phyloP scores from a whole-genome alignment of 345 rosid species.

The Heritiera littoralis region DNA sequence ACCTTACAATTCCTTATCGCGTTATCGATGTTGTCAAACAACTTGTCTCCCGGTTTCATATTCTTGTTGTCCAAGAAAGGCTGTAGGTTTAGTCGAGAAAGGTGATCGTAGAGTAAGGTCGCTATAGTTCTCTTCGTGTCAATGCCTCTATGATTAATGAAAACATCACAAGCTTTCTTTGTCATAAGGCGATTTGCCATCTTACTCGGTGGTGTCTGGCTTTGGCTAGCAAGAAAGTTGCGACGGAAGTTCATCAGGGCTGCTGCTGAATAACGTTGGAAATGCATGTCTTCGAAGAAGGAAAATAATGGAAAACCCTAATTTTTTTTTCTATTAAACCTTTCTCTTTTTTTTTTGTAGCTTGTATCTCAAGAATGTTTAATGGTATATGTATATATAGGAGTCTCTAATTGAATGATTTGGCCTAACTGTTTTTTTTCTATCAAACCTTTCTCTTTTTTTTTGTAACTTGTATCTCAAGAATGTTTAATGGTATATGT shows the following conservation, averaged over 20 bases:
- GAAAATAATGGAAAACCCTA: neutral
- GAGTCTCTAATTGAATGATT: neutral
- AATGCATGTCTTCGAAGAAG: slow-evolving; percentile 5
- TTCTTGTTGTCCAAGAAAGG: slow-evolving; percentile 76
- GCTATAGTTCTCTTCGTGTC: slow-evolving; percentile 66
- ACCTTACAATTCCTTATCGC: slow-evolving; percentile 55
- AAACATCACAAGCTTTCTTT: slow-evolving; percentile 45
- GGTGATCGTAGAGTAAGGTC: slow-evolving; percentile 62
- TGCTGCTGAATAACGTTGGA: slow-evolving; percentile 13
- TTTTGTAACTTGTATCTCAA: neutral
- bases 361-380: neutral
- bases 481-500: neutral
- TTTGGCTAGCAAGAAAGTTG: slow-evolving; percentile 7
- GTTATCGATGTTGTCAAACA: slow-evolving; percentile 56
- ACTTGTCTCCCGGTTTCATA: slow-evolving; percentile 75
- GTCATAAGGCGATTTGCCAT: neutral
- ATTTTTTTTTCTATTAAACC: neutral
- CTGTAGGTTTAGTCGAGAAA: slow-evolving; percentile 36
- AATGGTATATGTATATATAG: neutral
- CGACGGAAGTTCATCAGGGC: slow-evolving; percentile 11
- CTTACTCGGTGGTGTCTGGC: neutral
- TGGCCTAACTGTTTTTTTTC: neutral
- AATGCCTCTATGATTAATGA: slow-evolving; percentile 69
- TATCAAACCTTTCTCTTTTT: neutral
- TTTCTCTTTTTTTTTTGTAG: neutral